These are phyloP conservation scores for Fusarium sp. DNA, from an alignment of 2,329 filamentous ascomycete genomes.

Conservation along the genomic window DNA sequence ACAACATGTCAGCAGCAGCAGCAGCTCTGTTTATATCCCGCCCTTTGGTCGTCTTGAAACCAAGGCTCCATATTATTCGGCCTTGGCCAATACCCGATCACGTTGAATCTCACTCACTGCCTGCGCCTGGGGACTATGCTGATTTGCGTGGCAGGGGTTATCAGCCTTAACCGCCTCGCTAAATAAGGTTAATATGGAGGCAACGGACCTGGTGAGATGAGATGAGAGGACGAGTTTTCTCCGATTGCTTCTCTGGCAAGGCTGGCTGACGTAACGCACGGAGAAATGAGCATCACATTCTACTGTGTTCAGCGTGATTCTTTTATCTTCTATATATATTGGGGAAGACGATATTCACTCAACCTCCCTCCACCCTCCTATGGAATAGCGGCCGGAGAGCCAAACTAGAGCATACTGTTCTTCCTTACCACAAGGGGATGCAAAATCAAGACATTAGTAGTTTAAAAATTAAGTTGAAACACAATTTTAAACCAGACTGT, in stretches of 20 bases:
- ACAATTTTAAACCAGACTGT: too few relatives aligned
- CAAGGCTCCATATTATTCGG: neutral
- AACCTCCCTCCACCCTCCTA: neutral
- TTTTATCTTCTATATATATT: too few relatives aligned
- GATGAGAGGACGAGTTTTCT: too few relatives aligned
- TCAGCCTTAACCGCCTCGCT: neutral
- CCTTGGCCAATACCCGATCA: neutral
- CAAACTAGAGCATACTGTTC: too few relatives aligned
- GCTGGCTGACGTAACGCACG: neutral
- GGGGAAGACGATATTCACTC: too few relatives aligned
- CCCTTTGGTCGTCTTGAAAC: neutral
- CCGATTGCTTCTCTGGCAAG: neutral
- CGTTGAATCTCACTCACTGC: neutral
- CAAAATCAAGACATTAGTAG: too few relatives aligned
- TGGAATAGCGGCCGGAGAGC: neutral
- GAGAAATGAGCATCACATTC: neutral
- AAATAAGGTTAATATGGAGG: neutral
- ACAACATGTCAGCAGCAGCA: neutral
- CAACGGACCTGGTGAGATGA: neutral
- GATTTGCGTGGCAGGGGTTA: neutral
- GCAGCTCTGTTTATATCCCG: neutral
- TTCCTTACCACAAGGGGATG: too few relatives aligned
- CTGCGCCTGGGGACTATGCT: conserved; percentile 2
- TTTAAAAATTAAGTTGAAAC: too few relatives aligned
- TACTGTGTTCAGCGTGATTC: neutral